A percentile compares a stretch with the other conserved stretches of the same genome.
phyloP scores from a whole-genome alignment of 495 filamentous ascomycete genomes.

The Trichocladium antarcticum region DNA sequence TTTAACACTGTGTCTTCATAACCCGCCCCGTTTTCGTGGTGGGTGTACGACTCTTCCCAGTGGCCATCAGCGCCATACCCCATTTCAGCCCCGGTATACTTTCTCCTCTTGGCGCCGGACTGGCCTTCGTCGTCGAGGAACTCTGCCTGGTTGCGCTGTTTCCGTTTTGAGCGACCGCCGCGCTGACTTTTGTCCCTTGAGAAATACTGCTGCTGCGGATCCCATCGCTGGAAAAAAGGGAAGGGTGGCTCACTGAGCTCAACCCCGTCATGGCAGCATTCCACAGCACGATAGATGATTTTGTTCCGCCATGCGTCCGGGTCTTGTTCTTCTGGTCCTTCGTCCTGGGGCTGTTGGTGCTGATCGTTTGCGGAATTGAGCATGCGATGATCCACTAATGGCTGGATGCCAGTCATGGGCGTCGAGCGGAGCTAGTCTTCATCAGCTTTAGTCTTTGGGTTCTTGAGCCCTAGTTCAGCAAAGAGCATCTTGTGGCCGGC shows the following conservation, averaged over 20 bases:
- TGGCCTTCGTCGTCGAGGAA: slow-evolving; percentile 25
- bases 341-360: neutral
- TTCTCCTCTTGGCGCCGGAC: slow-evolving; percentile 40
- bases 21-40: slow-evolving; percentile 39
- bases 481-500: too few species aligned
- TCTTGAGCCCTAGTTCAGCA: too few species aligned
- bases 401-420: slow-evolving; percentile 28
- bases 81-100: slow-evolving; percentile 26
- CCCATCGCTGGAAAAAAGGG: slow-evolving; percentile 84
- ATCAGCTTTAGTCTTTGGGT: too few species aligned
- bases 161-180: slow-evolving; percentile 29
- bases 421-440: too few species aligned
- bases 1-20: slow-evolving; percentile 35
- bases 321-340: slow-evolving; percentile 22
- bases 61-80: slow-evolving; percentile 18
- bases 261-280: slow-evolving; percentile 68
- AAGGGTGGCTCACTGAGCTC: slow-evolving; percentile 71
- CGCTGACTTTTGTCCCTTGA: slow-evolving; percentile 27
- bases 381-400: neutral
- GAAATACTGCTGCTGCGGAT: slow-evolving; percentile 51
- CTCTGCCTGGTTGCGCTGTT: slow-evolving; percentile 30
- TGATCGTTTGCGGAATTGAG: slow-evolving; percentile 1
- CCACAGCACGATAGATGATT: slow-evolving; percentile 61
- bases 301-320: slow-evolving; percentile 57
- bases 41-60: slow-evolving; percentile 14